Evolutionary conservation across 495 filamentous ascomycete species (phyloP).

Genomic region (Lophium mytilinum): DNA sequence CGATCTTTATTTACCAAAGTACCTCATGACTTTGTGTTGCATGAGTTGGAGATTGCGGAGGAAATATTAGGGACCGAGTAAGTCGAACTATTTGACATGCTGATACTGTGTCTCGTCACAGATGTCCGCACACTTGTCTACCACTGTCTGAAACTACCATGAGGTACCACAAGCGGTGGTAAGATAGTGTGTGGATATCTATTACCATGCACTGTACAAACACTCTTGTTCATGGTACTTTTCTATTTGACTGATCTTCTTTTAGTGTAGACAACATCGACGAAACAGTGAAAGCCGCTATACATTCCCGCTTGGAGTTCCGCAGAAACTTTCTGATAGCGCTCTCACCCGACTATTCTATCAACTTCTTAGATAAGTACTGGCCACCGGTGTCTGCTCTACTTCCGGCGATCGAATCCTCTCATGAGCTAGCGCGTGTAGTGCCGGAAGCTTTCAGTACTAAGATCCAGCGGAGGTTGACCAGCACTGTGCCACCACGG

Average conservation of each 20-base stretch:
- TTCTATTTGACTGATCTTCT: not conserved
- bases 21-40: constrained; percentile 15
- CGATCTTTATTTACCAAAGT: constrained; percentile 55
- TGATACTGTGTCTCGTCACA: too few species aligned
- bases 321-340: constrained; percentile 19
- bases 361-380: constrained; percentile 2
- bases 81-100: too few species aligned
- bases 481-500: constrained; percentile 86
- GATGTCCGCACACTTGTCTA: not conserved
- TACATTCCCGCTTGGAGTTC: constrained; percentile 17
- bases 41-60: constrained; percentile 15
- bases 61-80: constrained; percentile 13
- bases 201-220: too few species aligned
- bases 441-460: constrained; percentile 76
- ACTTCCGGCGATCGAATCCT: constrained; percentile 41
- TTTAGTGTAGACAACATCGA: constrained; percentile 3
- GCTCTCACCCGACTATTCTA: constrained; percentile 10
- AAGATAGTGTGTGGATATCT: constrained; percentile 25
- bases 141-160: constrained; percentile 31
- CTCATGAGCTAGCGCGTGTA: constrained; percentile 52
- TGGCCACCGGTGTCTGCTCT: constrained; percentile 9
- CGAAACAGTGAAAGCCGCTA: constrained; percentile 4
- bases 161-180: too few species aligned
- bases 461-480: constrained; percentile 80
- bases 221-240: not conserved